phyloP scores from a whole-genome alignment of 176 grass and related monocot species.

The Triticum timopheevii region DNA sequence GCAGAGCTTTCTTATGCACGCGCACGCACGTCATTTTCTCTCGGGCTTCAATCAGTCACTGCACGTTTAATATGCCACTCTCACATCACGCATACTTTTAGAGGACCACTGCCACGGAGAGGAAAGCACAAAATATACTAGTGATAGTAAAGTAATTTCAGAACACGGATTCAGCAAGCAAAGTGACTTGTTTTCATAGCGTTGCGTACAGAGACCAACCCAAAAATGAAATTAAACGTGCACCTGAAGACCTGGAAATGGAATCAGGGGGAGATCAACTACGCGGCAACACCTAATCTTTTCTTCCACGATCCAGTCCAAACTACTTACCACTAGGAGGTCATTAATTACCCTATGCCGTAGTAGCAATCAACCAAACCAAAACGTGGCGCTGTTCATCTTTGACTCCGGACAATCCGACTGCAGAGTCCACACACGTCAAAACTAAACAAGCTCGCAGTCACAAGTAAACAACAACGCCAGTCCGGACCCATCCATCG shows the following conservation, averaged over 20 bases:
- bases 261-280: background rate
- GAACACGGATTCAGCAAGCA: background rate
- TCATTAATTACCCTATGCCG: constrained; percentile 15
- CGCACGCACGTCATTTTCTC: background rate
- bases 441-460: background rate
- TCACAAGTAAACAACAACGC: background rate
- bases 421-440: background rate
- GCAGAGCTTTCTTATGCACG: background rate
- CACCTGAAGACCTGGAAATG: background rate
- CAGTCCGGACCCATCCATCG: background rate
- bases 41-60: background rate
- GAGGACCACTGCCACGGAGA: background rate
- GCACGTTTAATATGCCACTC: background rate
- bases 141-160: background rate
- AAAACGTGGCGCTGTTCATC: constrained; percentile 1
- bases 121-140: background rate
- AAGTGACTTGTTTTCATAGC: background rate
- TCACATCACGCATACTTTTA: background rate
- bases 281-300: background rate
- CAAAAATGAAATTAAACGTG: background rate
- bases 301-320: background rate
- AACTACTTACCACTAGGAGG: background rate
- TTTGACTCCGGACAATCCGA: background rate
- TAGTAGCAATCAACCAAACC: constrained; percentile 27
- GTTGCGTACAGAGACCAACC: constrained; percentile 2